phyloP scores from a whole-genome alignment of 495 filamentous ascomycete genomes.

The Terfezia claveryi region DNA sequence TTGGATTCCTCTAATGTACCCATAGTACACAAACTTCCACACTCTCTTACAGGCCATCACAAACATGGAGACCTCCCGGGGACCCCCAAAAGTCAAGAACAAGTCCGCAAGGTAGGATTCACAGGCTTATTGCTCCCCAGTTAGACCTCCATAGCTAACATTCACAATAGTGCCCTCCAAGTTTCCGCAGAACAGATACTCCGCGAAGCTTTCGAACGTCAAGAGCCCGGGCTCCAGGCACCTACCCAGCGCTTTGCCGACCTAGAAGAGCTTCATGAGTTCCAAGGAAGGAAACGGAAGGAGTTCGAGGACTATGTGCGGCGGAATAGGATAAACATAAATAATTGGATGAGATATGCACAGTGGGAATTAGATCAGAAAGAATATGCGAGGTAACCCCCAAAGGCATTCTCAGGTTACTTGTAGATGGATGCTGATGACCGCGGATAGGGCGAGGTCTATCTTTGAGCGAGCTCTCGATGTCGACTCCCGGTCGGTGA shows the following conservation, averaged over 20 bases:
- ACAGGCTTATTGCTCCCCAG: neutral
- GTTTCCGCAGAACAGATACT: conserved; percentile 95
- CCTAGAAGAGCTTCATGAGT: conserved; percentile 94
- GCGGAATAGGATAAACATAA: conserved; percentile 84
- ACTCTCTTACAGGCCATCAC: neutral
- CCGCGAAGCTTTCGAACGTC: conserved; percentile 90
- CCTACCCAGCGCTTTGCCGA: conserved; percentile 91
- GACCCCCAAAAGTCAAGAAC: conserved; percentile 92
- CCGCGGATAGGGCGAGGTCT: conserved; percentile 45
- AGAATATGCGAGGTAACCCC: conserved; percentile 42
- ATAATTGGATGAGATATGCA: conserved; percentile 97
- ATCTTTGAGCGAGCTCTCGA: conserved; percentile 93
- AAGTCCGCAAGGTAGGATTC: conserved; percentile 42
- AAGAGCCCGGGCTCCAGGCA: conserved; percentile 68
- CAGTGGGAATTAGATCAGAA: conserved; percentile 97
- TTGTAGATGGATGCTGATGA: neutral
- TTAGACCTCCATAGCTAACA: conserved; percentile 5
- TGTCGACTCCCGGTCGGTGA: conserved; percentile 65
- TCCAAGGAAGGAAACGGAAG: conserved; percentile 82
- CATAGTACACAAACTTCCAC: no score
- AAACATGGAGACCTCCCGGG: conserved; percentile 79
- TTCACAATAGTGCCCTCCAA: conserved; percentile 42
- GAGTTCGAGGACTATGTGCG: conserved; percentile 97
- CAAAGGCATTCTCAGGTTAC: neutral
- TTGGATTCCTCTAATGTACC: no score